These are phyloP conservation scores for Podosphaera fusca DNA, from an alignment of 2,329 filamentous ascomycete species.

Conservation along the genomic window DNA sequence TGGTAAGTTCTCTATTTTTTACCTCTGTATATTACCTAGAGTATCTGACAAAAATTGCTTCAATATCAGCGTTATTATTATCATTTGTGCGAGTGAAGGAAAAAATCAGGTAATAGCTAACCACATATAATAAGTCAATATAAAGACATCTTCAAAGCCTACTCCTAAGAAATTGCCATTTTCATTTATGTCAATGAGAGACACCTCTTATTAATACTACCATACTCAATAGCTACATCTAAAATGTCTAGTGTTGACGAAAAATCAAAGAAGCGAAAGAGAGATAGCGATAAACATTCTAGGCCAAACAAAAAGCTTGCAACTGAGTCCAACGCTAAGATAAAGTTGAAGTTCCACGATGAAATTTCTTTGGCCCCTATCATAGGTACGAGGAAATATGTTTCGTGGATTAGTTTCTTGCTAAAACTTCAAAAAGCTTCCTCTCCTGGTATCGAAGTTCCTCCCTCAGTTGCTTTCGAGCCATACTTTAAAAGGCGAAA, in stretches of 20 bases:
- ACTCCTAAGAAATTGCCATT: no score
- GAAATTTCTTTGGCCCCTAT: conserved; percentile 27
- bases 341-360: conserved; percentile 24
- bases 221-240: no score
- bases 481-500: conserved; percentile 14
- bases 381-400: conserved; percentile 21
- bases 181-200: no score
- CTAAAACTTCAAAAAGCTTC: conserved; percentile 11
- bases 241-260: conserved; percentile 13
- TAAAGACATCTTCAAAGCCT: no score
- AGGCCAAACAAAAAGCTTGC: conserved; percentile 29
- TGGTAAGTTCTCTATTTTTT: no score
- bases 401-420: background rate
- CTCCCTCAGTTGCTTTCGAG: conserved; percentile 13
- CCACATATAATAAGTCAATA: no score
- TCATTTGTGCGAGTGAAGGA: no score
- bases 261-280: conserved; percentile 26
- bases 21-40: no score
- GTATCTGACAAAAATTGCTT: no score
- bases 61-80: no score
- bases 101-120: no score
- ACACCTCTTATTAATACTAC: no score
- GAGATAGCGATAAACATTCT: conserved; percentile 19
- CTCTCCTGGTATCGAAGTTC: conserved; percentile 15
- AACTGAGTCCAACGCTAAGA: conserved; percentile 18